phyloP scores from a whole-genome alignment of 257 asterid species.

The Solanum ahanhuiri region DNA sequence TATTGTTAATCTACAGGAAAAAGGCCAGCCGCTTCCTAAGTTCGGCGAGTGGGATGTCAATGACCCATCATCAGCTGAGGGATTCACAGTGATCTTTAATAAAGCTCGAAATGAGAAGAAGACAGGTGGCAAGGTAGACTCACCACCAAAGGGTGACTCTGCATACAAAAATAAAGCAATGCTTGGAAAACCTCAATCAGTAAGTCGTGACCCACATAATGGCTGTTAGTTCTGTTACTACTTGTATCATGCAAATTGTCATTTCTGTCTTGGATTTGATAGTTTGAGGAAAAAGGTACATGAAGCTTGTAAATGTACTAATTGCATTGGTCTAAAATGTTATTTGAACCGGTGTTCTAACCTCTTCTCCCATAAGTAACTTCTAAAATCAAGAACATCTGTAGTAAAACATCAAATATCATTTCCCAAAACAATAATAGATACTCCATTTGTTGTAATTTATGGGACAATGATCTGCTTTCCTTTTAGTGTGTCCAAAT shows the following conservation, averaged over 20 bases:
- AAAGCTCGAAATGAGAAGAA: conserved; percentile 55
- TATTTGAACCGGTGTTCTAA: neutral
- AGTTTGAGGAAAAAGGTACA: neutral
- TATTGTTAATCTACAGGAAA: conserved; percentile 18
- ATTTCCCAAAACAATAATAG: neutral
- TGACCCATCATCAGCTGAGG: conserved; percentile 63
- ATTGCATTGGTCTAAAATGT: neutral
- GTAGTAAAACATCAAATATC: neutral
- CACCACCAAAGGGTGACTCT: conserved; percentile 40
- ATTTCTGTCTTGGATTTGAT: neutral
- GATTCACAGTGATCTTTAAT: conserved; percentile 59
- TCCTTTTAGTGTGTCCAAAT: neutral
- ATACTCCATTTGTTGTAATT: neutral
- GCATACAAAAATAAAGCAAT: conserved; percentile 32
- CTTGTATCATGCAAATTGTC: neutral
- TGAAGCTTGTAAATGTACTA: neutral
- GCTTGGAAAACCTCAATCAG: conserved; percentile 64
- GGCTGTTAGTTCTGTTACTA: neutral
- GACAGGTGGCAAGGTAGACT: conserved; percentile 46
- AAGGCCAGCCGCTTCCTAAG: conserved; percentile 53
- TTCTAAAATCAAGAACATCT: neutral
- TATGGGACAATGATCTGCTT: neutral
- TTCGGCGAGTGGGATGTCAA: conserved; percentile 76
- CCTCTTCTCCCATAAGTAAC: neutral
- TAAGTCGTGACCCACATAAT: conserved; percentile 20